Base-by-base conservation (phyloP, 192 early-diverging fungal species). In the Rhizophagus sp. region DNA sequence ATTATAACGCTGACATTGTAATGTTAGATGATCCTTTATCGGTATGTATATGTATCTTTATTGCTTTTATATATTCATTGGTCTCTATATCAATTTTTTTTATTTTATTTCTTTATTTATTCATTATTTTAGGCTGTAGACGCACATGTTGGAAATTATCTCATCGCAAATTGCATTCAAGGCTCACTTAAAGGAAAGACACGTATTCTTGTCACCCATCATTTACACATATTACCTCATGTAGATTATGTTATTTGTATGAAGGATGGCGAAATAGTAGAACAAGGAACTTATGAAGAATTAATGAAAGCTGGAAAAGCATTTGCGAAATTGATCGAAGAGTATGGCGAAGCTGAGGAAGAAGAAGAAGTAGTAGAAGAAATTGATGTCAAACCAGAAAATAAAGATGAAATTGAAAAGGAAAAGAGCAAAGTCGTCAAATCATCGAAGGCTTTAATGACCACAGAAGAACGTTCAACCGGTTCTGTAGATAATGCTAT, bases 401-500 rank as follows among this genome's bases (percentile, higher is more conserved):
- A 63, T 41, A 73, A 80, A 24, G 65, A 34, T 30, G 76, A 81
- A 66, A 49, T 52, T 17, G 50, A 62, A 25, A 62, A 61, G 33
- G 36, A 33, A 1, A 57, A 22, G 17, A 6, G 17, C 3, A 57
- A 17, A 17, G 52, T 0, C 22, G 52, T 57, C 5, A 10, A 61
- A 49, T 19, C 36, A 8, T 39, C 83, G 17, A 86, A 87, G 34
- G 85, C 85, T 34, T 84, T 96, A 15, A 97, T 96, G 93, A 86
- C 89, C 66, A 88, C 90, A 33, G 96, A 98, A 80, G 96, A 98
- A 81, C 91, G 93, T 13, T 83, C 85, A 4, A 92, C 90, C 1
- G 96, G 96, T 36, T 84, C 88, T 71, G 92, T 95, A 73, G 70
- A 85, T 79, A 80, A 75, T 17, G 41, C 79, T 75, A 87, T 96